These are phyloP conservation scores for Ambrosiella xylebori DNA, from an alignment of 2,329 filamentous ascomycete genomes.

Conservation along the genomic window DNA sequence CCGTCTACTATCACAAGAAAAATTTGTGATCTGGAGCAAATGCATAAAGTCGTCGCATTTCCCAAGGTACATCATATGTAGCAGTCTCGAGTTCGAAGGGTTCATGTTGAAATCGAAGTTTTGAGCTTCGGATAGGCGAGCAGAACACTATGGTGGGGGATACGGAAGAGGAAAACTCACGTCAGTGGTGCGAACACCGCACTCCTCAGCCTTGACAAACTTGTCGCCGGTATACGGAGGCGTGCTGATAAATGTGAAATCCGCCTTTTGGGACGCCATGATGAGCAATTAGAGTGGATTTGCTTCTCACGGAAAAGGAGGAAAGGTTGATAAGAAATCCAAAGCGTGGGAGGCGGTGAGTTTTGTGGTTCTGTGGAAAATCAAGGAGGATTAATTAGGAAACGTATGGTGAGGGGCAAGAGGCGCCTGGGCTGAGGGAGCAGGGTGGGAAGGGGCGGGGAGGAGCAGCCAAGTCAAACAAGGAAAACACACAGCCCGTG, in stretches of 20 bases:
- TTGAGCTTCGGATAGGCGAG: not conserved
- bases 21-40: not conserved
- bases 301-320: not conserved
- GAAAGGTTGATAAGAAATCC: constrained; percentile 2
- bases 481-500: not conserved
- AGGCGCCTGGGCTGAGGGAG: not conserved
- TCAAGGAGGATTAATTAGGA: not conserved
- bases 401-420: not conserved
- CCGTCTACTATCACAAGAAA: too few species aligned
- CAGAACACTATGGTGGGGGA: not conserved
- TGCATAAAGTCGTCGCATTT: not conserved
- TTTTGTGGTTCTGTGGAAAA: constrained; percentile 8
- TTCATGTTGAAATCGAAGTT: not conserved
- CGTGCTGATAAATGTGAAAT: constrained; percentile 28
- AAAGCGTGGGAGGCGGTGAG: constrained; percentile 1
- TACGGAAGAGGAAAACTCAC: constrained; percentile 20
- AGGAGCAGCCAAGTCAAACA: not conserved
- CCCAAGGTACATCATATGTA: not conserved
- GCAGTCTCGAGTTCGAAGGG: not conserved
- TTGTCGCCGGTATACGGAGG: constrained; percentile 30
- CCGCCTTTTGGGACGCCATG: constrained; percentile 18
- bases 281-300: constrained; percentile 6
- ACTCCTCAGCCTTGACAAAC: constrained; percentile 54
- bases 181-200: constrained; percentile 26
- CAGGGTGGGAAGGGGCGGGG: not conserved